A percentile compares a stretch with the other conserved stretches of the same genome.
These are phyloP conservation scores for Bigelowiella natans DNA, from an alignment of 78 protist species.

Conservation along the genomic window DNA sequence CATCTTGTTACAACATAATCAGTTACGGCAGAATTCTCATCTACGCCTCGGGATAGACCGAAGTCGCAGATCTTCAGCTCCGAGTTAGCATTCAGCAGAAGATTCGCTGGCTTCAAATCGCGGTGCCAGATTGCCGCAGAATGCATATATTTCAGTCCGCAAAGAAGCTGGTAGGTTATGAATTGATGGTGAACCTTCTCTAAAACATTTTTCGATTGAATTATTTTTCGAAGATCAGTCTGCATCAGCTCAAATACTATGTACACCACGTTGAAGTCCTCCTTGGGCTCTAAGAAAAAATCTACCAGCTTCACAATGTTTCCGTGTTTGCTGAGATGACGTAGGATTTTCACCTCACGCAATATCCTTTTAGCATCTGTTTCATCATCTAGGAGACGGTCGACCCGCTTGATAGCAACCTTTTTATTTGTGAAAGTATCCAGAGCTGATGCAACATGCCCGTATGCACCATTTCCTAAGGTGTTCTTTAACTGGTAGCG, in stretches of 20 bases:
- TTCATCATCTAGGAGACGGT: background rate
- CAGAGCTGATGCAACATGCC: background rate
- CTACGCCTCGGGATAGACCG: constrained; percentile 27
- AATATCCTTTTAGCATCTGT: background rate
- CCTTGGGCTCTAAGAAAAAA: constrained; percentile 2
- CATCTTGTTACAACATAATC: constrained; percentile 37
- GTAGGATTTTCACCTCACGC: constrained; percentile 4
- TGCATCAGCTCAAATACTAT: constrained; percentile 15
- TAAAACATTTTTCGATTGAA: constrained; percentile 10
- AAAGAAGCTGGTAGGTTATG: constrained; percentile 16
- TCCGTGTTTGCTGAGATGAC: background rate
- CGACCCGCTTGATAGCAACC: constrained; percentile 1
- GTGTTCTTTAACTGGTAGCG: background rate
- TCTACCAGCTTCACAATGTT: constrained; percentile 1
- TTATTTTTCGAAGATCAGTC: constrained; percentile 25
- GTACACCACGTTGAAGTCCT: background rate
- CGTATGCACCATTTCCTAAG: constrained; percentile 13
- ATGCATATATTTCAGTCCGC: constrained; percentile 30
- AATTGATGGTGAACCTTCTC: constrained; percentile 20
- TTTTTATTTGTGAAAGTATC: background rate
- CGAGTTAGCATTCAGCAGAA: constrained; percentile 25
- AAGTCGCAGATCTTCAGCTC: constrained; percentile 23
- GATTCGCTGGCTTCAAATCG: constrained; percentile 34
- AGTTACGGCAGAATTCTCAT: background rate
- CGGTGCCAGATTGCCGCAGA: constrained; percentile 21